Percentiles rank a stretch among this genome's conserved stretches.
These are phyloP conservation scores for Cephaloascus albidus DNA, from an alignment of 805 yeast species.

Conservation along the genomic window DNA sequence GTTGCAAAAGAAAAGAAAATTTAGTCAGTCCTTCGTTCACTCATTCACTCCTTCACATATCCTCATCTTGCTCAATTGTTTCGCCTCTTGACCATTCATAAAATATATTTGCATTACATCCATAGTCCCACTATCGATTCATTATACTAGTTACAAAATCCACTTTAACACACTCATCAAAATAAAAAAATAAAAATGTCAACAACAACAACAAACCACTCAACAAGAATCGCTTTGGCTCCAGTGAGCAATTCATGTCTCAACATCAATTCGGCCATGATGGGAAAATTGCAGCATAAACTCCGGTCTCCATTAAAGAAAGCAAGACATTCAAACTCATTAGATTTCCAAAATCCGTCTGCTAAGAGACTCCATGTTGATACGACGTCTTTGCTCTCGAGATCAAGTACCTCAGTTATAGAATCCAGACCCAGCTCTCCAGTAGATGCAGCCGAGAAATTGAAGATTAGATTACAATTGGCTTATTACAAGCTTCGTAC, in stretches of 20 bases:
- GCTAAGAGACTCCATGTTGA: background rate
- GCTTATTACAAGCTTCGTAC: constrained; percentile 46
- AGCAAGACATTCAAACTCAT: background rate
- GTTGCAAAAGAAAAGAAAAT: no score
- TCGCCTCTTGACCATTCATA: no score
- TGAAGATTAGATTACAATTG: constrained; percentile 37
- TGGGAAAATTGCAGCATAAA: constrained; percentile 6
- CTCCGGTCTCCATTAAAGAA: constrained; percentile 8
- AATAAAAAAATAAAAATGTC: no score
- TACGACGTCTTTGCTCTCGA: background rate
- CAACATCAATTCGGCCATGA: background rate
- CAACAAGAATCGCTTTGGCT: background rate
- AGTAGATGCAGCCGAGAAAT: constrained; percentile 19
- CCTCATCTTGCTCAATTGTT: no score
- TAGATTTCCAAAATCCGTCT: background rate
- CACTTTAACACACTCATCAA: no score
- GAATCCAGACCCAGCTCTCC: background rate
- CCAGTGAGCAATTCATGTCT: background rate
- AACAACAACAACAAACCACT: background rate
- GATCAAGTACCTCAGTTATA: background rate
- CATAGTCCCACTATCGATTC: no score
- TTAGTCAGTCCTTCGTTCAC: no score
- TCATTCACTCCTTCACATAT: no score
- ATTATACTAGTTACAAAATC: no score
- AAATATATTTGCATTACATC: no score